Percentiles rank a stretch among this genome's conserved stretches.
These are phyloP conservation scores for Termitomyces sp. DNA, from an alignment of 768 basidiomycete genomes.

Conservation along the genomic window DNA sequence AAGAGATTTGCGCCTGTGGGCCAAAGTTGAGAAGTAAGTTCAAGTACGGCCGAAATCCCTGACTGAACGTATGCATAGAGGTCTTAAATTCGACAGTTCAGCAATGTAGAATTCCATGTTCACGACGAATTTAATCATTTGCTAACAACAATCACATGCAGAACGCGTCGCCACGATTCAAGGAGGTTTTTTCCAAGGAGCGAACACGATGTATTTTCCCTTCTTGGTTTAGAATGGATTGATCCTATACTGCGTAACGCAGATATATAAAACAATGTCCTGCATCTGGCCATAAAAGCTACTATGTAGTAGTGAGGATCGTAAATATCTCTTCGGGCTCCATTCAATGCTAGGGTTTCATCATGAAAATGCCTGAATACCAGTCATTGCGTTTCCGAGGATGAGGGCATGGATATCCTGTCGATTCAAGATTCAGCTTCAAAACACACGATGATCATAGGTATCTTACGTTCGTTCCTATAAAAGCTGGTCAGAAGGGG, in stretches of 20 bases:
- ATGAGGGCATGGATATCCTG: constrained; percentile 91
- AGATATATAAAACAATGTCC: constrained; percentile 35
- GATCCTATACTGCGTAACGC: constrained; percentile 72
- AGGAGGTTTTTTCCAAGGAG: constrained; percentile 53
- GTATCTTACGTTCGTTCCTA: constrained; percentile 55
- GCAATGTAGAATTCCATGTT: constrained; percentile 53
- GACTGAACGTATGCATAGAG: constrained; percentile 31
- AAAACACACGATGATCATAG: constrained; percentile 5
- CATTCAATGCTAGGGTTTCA: constrained; percentile 15
- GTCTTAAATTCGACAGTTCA: constrained; percentile 81
- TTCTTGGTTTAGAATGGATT: constrained; percentile 66
- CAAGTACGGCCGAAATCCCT: not conserved
- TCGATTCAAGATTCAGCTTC: constrained; percentile 7
- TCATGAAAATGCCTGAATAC: constrained; percentile 78
- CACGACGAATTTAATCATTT: not conserved
- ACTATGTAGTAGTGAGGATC: not conserved
- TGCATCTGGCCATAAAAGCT: not conserved
- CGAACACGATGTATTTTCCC: constrained; percentile 69
- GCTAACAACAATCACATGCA: constrained; percentile 19
- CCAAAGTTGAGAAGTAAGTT: constrained; percentile 55
- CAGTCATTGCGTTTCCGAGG: constrained; percentile 90
- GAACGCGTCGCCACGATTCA: constrained; percentile 62
- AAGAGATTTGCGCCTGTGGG: constrained; percentile 74
- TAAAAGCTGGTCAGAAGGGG: constrained; percentile 1
- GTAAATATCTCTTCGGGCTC: not conserved